Evolutionary conservation across 2,329 filamentous ascomycete species (phyloP), one percentile per base, ranked within the genome.

Genomic region (Simplicillium aogashimaense): DNA sequence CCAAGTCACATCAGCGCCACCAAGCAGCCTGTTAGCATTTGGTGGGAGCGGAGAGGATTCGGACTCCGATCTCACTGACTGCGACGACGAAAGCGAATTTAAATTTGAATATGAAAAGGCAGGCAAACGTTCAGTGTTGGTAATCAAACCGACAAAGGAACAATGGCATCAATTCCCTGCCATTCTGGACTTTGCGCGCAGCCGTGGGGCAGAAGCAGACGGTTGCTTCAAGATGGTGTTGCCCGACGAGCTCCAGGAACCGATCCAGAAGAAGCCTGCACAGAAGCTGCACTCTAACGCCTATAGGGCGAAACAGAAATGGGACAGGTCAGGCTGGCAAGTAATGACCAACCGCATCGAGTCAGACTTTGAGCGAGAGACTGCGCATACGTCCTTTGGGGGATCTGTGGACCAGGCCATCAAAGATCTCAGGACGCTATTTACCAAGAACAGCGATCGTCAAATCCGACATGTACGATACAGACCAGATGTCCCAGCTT

Each of bases 171-270:
- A 64, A 38, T 64, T 64, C 29, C 53, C 60, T 3, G 45, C 56
- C 14, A 50, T 63, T 29, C 51, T 64, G n/a, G 46, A 53, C 14
- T 55, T 55, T 41, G 60, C 60, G 5, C 50, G 49, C 30, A 46
- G 43, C 8, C 54, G 54, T 2, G 52, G 57, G 14, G 59, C 56
- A 16, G 49, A 53, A 11, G 44, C 47, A 3, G 57, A 64, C 30
- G 60, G 60, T 20, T 64, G 60, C 51, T 64, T 64, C 49, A 64
- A 64, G 45, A 54, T 63, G 6, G 42, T 58, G 17, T 51, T 64
- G 12, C 60, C 60, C 2, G 39, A 48, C 7, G 50, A 52, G 33
- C 45, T 63, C 15, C 45, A 52, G 17, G 58, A 54, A 4, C 46
- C 54, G 1, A 49, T 63, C 1, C 60, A 60, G 7, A 49, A 54